Conservation (phyloP, 305 asterid species). For the Lippia alba region DNA sequence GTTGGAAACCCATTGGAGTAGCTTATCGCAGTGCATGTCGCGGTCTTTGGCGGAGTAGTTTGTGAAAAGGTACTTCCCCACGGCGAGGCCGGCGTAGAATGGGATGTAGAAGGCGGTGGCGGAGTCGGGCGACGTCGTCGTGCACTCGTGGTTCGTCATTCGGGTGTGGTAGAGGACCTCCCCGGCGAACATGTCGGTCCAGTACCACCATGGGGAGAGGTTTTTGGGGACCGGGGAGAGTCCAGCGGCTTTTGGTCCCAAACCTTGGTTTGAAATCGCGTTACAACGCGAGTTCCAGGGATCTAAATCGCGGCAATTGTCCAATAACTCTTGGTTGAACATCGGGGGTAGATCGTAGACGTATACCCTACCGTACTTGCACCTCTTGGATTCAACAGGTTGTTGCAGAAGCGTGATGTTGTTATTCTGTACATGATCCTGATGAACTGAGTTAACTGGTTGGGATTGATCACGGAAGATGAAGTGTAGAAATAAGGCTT, state of each 20-base stretch:
- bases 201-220: conserved; percentile 63
- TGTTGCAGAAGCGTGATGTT: no score
- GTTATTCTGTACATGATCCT: no score
- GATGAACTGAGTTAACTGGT: neutral
- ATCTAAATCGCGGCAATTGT: conserved; percentile 49
- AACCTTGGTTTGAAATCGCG: conserved; percentile 79
- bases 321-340: conserved; percentile 41
- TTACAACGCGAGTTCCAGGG: conserved; percentile 77
- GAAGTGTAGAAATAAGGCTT: conserved; percentile 38
- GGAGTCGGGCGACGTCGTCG: conserved; percentile 40
- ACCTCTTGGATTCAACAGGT: no score
- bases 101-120: conserved; percentile 62
- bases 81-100: conserved; percentile 62
- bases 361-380: conserved; percentile 48
- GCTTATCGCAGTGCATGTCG: conserved; percentile 41
- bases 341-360: conserved; percentile 51
- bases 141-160: conserved; percentile 42
- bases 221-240: conserved; percentile 52
- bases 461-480: conserved; percentile 25
- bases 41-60: conserved; percentile 48
- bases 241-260: conserved; percentile 63
- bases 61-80: conserved; percentile 48
- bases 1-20: conserved; percentile 43
- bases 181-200: conserved; percentile 47
- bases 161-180: conserved; percentile 52